Base-by-base conservation (phyloP, 1,139 yeast species). In the Pneumocystis sp. region DNA sequence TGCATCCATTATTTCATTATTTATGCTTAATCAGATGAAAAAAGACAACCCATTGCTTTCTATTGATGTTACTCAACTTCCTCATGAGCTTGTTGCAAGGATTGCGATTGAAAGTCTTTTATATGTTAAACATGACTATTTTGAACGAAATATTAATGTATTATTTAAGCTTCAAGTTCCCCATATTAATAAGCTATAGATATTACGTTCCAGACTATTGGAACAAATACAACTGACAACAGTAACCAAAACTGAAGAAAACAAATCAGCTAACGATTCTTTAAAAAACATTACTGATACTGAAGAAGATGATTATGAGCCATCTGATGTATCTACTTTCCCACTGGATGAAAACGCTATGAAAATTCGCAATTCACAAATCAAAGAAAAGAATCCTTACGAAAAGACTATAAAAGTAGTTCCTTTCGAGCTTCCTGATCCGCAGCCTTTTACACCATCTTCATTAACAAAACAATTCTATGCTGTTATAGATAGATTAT, bases 221-320 rank as follows among this genome's bases (percentile, higher is more conserved):
- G 57, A 50, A 50, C 57, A 50, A 8, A 25, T 34, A 25, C 57
- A 50, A 25, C 34, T 31, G 5, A 31, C 21, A 29, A 25, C 17
- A 3, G 37, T 37, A 37, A 64, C 65, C n/a, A 35, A 63, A 25
- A 64, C 64, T 25, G 72, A 70, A 34, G 68, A 69, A 17, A 73
- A 63, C 34, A 64, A 63, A 39, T 42, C 15, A 12, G 1, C 4
- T 5, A 59, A 40, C 10, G 39, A 39, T 3, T 15, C 61, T 44
- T 3, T 17, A 8, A 37, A 63, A 37, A 45, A 56, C 56, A 64
- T 60, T 3, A 63, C 8, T 50, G 57, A 50, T 50, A 25, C 66
- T 10, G 67, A 71, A 35, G 72, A 71, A 5, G 75, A 72, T 50
- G 72, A 72, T 45, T 69, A 69, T 62, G 70, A 68, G 57, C 69